Conservation (phyloP, 345 rosid genomes). For the Salix koriyanagi region DNA sequence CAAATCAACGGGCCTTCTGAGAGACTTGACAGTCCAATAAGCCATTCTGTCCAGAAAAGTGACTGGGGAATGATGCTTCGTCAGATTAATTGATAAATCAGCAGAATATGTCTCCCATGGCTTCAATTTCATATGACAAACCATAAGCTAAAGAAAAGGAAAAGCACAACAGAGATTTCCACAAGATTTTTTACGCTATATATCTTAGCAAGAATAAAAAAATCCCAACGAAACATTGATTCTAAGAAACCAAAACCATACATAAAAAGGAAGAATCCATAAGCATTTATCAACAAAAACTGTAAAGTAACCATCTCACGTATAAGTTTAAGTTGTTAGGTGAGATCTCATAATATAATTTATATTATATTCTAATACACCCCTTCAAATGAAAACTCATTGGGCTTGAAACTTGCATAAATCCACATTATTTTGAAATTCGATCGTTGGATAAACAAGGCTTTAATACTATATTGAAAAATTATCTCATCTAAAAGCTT, state of each 20-base stretch:
- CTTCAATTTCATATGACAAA: slow-evolving; percentile 29
- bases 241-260: neutral
- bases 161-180: neutral
- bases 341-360: too few relatives aligned
- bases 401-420: too few relatives aligned
- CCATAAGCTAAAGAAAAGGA: neutral
- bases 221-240: neutral
- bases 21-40: slow-evolving; percentile 54
- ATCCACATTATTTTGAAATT: rapidly evolving
- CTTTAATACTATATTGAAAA: rapidly evolving
- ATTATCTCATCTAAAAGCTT: too few relatives aligned
- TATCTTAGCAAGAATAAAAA: neutral
- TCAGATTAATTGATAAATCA: slow-evolving; percentile 57
- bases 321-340: too few relatives aligned
- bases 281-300: neutral
- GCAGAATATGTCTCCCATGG: slow-evolving; percentile 72
- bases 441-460: rapidly evolving
- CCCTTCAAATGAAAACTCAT: rapidly evolving
- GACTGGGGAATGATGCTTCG: slow-evolving; percentile 61
- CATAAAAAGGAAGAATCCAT: neutral
- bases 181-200: neutral
- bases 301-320: too few relatives aligned
- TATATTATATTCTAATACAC: too few relatives aligned
- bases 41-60: slow-evolving; percentile 62
- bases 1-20: slow-evolving; percentile 66